Conservation (phyloP, 2,329 filamentous ascomycete species). For the Apiospora marii region DNA sequence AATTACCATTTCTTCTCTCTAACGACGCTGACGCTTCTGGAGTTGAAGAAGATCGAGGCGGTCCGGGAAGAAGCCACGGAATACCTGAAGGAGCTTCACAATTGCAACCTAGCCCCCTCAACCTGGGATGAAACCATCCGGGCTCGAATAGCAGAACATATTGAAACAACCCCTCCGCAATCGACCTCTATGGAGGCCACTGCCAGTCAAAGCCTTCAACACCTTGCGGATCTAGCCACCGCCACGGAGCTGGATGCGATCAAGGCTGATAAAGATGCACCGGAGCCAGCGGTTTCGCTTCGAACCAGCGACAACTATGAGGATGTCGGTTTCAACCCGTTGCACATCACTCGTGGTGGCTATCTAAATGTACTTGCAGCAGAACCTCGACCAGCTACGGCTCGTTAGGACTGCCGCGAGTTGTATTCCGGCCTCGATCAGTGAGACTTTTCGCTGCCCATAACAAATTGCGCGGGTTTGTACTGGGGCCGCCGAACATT, state of each 20-base stretch:
- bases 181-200: constrained; percentile 47
- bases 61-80: constrained; percentile 65
- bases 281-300: constrained; percentile 29
- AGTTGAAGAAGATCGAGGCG: constrained; percentile 62
- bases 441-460: neutral
- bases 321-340: constrained; percentile 52
- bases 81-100: constrained; percentile 63
- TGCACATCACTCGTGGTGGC: constrained; percentile 46
- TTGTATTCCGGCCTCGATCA: neutral
- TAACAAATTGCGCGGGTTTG: neutral
- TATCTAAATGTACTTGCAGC: constrained; percentile 46
- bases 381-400: constrained; percentile 31
- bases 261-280: constrained; percentile 36
- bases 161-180: constrained; percentile 45
- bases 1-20: constrained; percentile 73
- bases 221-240: constrained; percentile 65
- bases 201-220: constrained; percentile 64
- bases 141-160: constrained; percentile 57
- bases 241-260: constrained; percentile 44
- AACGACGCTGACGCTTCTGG: constrained; percentile 65
- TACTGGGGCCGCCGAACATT: neutral
- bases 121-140: constrained; percentile 66
- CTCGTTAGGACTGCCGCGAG: constrained; percentile 28
- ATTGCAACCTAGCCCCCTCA: constrained; percentile 56
- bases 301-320: constrained; percentile 48